A percentile compares a stretch with the other conserved stretches of the same genome.
phyloP scores from a whole-genome alignment of 2,329 filamentous ascomycete genomes.

The Aspergillus calidoustus region DNA sequence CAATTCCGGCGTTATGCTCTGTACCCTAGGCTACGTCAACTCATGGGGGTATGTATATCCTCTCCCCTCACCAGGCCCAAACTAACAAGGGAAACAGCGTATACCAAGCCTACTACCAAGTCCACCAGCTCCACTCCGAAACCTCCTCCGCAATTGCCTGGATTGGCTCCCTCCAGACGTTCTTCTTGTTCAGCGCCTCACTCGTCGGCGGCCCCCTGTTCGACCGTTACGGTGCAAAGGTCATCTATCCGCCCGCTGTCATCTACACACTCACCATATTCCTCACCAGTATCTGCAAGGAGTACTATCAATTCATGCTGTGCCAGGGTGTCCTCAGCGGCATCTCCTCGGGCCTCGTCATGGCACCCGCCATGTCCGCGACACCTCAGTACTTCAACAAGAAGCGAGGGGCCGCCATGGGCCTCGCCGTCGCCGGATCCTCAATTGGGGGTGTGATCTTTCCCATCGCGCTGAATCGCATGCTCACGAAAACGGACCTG shows the following conservation, averaged over 20 bases:
- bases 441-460: conserved; percentile 60
- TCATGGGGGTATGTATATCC: conserved; percentile 16
- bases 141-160: conserved; percentile 47
- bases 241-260: conserved; percentile 15
- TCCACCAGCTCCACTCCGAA: conserved; percentile 31
- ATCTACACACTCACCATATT: conserved; percentile 26
- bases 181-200: conserved; percentile 49
- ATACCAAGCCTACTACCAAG: conserved; percentile 52
- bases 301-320: conserved; percentile 59
- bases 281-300: conserved; percentile 52
- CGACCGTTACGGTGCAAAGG: conserved; percentile 47
- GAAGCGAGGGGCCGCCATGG: conserved; percentile 53
- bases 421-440: conserved; percentile 52
- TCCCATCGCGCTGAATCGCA: conserved; percentile 52
- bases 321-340: conserved; percentile 24
- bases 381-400: conserved; percentile 55
- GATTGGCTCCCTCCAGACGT: conserved; percentile 50
- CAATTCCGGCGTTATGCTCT: conserved; percentile 19
- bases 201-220: conserved; percentile 51
- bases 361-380: conserved; percentile 52
- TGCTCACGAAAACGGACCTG: conserved; percentile 52
- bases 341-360: conserved; percentile 37
- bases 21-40: conserved; percentile 21
- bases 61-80: background rate
- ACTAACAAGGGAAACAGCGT: conserved; percentile 22